Evolutionary conservation across 768 basidiomycete genomes (phyloP).

Genomic region (Auriculariales sp.): DNA sequence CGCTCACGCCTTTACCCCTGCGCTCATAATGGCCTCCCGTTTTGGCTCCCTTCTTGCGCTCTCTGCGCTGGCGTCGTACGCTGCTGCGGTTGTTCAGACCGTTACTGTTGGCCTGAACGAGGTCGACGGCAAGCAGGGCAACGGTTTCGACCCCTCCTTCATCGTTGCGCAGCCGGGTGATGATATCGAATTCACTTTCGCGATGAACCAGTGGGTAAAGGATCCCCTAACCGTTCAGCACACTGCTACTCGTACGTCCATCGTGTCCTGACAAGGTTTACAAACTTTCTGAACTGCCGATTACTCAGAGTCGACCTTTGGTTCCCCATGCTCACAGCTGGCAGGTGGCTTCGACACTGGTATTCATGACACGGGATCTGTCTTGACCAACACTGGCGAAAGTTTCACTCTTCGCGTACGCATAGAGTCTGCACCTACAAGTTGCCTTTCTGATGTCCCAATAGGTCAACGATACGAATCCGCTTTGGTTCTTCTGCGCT

Average conservation of each 20-base stretch:
- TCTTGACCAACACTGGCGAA: neutral
- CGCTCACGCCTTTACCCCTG: too few species aligned
- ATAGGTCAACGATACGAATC: neutral
- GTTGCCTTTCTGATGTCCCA: neutral
- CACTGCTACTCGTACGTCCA: neutral
- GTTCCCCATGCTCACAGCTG: neutral
- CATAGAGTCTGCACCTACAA: neutral
- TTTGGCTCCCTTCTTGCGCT: neutral
- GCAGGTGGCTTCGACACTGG: neutral
- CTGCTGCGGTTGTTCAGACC: neutral
- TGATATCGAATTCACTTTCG: neutral
- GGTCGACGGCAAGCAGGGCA: neutral
- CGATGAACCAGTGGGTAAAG: neutral
- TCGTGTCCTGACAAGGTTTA: neutral
- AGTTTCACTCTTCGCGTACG: neutral
- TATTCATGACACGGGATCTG: neutral
- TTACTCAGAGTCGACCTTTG: neutral
- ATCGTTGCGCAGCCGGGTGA: neutral
- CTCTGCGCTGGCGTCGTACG: neutral
- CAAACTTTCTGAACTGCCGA: neutral
- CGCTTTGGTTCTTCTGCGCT: neutral
- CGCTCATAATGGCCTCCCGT: too few species aligned
- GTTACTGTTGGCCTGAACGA: conserved; percentile 1
- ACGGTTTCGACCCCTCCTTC: neutral
- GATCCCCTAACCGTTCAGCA: neutral